Base-by-base conservation (phyloP, 2,329 filamentous ascomycete species). In the Colletotrichum tropicicola region DNA sequence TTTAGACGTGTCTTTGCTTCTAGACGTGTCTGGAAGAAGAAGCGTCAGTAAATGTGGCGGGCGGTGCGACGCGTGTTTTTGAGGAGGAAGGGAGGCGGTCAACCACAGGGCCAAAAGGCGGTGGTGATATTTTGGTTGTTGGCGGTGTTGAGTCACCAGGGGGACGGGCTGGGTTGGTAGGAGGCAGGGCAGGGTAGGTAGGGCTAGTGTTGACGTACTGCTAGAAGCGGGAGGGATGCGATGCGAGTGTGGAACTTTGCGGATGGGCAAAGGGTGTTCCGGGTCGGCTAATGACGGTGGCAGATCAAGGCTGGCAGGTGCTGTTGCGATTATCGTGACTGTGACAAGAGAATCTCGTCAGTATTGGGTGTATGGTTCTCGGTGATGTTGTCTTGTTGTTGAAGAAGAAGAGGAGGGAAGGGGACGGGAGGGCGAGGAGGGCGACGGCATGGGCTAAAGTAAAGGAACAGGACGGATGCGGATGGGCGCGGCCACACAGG, bases 251-350 rank as follows among this genome's bases (percentile, higher is more conserved):
- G 61, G 61, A 61, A 75, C 71, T 69, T 73, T 71, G 71, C 69
- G 58, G 55, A 41, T 48, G 53, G 47, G 55, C 60, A 59, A 49
- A 59, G 60, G 30, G 44, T 60, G 17, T 19, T 19, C 39, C 56
- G 61, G 61, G 41, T 54, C 57, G 61, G 49, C 62, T 61, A 66
- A 71, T 68, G 73, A 69, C 69, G 69, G 69, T 44, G 56, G 61
- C 61, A 61, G 57, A 61, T 54, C 77, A 77, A 37, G 71, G 72
- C 73, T 77, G 79, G 80, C 80, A 79, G 74, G 76, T 35, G 82
- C 84, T 86, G 85, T 77, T 79, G 84, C 81, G 84, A 87, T 79
- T 78, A 83, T 84, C 85, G 77, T 79, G 81, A 84, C 86, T 85
- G 86, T 85, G 85, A 88, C 85, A 82, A 80, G 79, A 82, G 82